Evolutionary conservation across 805 yeast species (phyloP).

Genomic region (Suhomyces emberorum): DNA sequence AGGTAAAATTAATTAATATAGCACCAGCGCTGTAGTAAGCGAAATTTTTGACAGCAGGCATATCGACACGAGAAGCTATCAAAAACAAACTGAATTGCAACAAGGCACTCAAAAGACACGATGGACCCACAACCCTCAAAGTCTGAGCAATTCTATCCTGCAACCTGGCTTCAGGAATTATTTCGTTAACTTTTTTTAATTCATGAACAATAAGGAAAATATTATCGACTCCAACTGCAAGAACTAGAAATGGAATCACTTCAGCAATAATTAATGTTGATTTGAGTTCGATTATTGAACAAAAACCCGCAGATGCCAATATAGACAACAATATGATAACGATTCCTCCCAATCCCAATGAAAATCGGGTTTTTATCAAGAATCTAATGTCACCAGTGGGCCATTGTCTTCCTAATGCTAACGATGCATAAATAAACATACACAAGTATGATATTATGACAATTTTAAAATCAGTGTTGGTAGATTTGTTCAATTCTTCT

Average conservation of each 20-base stretch:
- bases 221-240: constrained; percentile 96
- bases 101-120: constrained; percentile 71
- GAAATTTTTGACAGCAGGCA: constrained; percentile 96
- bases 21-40: constrained; percentile 91
- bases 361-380: constrained; percentile 57
- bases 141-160: constrained; percentile 62
- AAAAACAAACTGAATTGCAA: constrained; percentile 79
- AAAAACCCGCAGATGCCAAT: constrained; percentile 75
- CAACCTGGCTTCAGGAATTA: constrained; percentile 38
- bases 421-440: constrained; percentile 86
- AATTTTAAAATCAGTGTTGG: constrained; percentile 73
- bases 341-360: constrained; percentile 82
- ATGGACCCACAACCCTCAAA: constrained; percentile 78
- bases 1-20: constrained; percentile 64
- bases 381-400: constrained; percentile 36
- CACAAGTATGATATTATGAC: constrained; percentile 71
- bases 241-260: constrained; percentile 87
- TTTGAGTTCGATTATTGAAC: constrained; percentile 71
- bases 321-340: constrained; percentile 79
- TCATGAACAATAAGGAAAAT: constrained; percentile 85
- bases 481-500: constrained; percentile 76
- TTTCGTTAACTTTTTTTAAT: constrained; percentile 50
- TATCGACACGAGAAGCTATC: constrained; percentile 74
- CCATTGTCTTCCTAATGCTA: constrained; percentile 65
- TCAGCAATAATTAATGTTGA: constrained; percentile 93